These are phyloP conservation scores for Aspergillus egyptiacus DNA, from an alignment of 495 filamentous ascomycete genomes.

Conservation along the genomic window DNA sequence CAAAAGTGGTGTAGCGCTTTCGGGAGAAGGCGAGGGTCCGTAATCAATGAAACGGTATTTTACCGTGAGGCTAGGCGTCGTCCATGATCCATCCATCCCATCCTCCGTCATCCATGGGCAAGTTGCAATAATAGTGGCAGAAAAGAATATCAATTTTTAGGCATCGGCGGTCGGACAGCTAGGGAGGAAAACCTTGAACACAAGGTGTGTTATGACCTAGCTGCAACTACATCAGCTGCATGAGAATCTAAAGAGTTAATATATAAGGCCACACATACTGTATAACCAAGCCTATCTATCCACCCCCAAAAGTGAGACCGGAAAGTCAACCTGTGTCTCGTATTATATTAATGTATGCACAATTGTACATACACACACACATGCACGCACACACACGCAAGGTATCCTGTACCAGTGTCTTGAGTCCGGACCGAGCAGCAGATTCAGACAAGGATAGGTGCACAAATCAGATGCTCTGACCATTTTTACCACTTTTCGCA, in stretches of 20 bases:
- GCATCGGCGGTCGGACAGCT: constrained; percentile 1
- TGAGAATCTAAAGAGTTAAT: too few relatives aligned
- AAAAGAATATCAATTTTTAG: too few relatives aligned
- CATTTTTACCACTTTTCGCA: constrained; percentile 1
- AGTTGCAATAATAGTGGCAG: too few relatives aligned
- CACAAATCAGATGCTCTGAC: neutral
- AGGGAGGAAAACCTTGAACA: neutral
- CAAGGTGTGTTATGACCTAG: too few relatives aligned
- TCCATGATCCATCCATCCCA: neutral
- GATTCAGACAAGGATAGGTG: neutral
- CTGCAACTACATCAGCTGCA: too few relatives aligned
- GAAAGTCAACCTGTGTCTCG: neutral
- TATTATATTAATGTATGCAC: too few relatives aligned
- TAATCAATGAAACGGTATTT: neutral
- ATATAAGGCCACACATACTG: too few relatives aligned
- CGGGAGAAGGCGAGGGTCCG: neutral
- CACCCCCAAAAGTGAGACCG: neutral
- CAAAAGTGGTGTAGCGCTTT: neutral
- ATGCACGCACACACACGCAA: neutral
- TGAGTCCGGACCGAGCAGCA: neutral
- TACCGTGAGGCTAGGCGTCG: neutral
- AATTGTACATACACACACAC: too few relatives aligned
- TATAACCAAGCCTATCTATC: too few relatives aligned
- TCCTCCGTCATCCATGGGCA: too few relatives aligned
- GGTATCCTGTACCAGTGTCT: neutral